phyloP scores from a whole-genome alignment of 1,284 basidiomycete species.

The Psilocybe mexicana region DNA sequence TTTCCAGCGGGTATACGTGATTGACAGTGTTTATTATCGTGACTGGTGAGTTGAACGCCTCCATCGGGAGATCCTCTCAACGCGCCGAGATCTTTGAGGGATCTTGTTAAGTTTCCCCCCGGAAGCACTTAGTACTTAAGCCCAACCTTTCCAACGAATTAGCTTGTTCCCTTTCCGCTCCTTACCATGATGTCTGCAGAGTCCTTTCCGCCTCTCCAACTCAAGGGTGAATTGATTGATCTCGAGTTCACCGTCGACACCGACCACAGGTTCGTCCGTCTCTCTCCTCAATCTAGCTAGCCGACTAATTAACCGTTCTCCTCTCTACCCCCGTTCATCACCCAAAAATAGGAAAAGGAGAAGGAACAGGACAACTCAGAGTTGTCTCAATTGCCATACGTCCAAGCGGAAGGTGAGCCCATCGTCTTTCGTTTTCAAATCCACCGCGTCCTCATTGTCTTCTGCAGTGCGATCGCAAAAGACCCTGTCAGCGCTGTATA shows the following conservation, averaged over 20 bases:
- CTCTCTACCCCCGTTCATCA: constrained; percentile 41
- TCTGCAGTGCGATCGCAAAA: constrained; percentile 72
- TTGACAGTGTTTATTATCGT: constrained; percentile 27
- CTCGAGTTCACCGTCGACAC: constrained; percentile 67
- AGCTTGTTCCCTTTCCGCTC: constrained; percentile 44
- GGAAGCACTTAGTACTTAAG: constrained; percentile 46
- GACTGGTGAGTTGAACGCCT: constrained; percentile 19
- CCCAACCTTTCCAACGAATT: constrained; percentile 27
- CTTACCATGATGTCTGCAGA: constrained; percentile 45
- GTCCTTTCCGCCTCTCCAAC: constrained; percentile 48
- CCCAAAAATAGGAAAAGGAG: constrained; percentile 62
- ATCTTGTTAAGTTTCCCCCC: constrained; percentile 43
- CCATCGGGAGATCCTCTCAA: constrained; percentile 34
- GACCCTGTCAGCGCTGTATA: constrained; percentile 86
- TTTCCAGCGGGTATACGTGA: constrained; percentile 26
- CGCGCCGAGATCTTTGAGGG: constrained; percentile 29
- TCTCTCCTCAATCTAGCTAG: constrained; percentile 32
- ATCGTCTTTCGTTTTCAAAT: constrained; percentile 10
- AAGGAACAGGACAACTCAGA: constrained; percentile 85
- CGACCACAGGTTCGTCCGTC: constrained; percentile 52
- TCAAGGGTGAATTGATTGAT: constrained; percentile 68
- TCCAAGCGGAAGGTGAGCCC: constrained; percentile 82
- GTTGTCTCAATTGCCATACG: constrained; percentile 88
- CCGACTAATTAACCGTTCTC: constrained; percentile 46
- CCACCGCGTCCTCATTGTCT: constrained; percentile 15